Percentiles rank a stretch among this genome's conserved stretches.
phyloP scores from a whole-genome alignment of 352 stramenopile genomes.

The Albugo laibachii region DNA sequence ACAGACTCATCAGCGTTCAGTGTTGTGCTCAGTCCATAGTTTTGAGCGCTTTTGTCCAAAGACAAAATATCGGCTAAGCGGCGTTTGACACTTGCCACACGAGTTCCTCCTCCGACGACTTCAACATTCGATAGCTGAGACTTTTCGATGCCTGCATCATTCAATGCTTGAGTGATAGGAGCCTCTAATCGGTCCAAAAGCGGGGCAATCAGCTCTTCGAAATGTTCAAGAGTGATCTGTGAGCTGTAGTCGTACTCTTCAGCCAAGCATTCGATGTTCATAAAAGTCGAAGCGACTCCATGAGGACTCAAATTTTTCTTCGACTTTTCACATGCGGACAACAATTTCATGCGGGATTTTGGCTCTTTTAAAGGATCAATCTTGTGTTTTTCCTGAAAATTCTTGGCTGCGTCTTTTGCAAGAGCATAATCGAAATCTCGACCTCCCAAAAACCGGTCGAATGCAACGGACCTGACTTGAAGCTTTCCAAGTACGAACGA shows the following conservation, averaged over 20 bases:
- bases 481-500: conserved; percentile 91
- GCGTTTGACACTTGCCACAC: conserved; percentile 92
- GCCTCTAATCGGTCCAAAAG: conserved; percentile 71
- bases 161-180: conserved; percentile 67
- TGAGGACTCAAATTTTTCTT: conserved; percentile 97
- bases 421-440: conserved; percentile 94
- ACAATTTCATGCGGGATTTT: conserved; percentile 94
- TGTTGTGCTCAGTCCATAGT: conserved; percentile 95
- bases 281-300: conserved; percentile 89
- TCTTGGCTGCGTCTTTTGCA: conserved; percentile 82
- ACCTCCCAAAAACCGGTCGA: conserved; percentile 89
- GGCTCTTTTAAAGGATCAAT: conserved; percentile 78
- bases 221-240: conserved; percentile 88
- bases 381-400: conserved; percentile 95
- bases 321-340: conserved; percentile 94
- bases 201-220: conserved; percentile 85
- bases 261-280: conserved; percentile 96
- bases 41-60: conserved; percentile 84
- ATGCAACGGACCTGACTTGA: conserved; percentile 86
- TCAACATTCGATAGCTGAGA: conserved; percentile 85
- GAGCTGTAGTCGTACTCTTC: conserved; percentile 94
- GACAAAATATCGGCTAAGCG: conserved; percentile 82
- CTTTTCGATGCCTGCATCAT: conserved; percentile 78
- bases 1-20: conserved; percentile 99
- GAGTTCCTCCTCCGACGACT: conserved; percentile 91